phyloP scores from a whole-genome alignment of 257 asterid genomes.

The Coffea canephora region DNA sequence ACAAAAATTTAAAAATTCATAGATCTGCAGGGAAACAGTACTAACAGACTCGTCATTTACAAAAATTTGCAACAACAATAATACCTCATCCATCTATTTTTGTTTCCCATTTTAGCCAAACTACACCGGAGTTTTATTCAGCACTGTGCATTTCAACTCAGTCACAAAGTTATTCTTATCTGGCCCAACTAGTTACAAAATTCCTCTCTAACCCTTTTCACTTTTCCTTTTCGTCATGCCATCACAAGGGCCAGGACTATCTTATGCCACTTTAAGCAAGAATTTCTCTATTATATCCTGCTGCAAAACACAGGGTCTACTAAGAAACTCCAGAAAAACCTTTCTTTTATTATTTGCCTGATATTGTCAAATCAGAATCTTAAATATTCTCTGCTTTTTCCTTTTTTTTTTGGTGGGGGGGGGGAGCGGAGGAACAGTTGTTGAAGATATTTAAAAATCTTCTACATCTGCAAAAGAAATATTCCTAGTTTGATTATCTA shows the following conservation, averaged over 20 bases:
- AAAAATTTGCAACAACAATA: no score
- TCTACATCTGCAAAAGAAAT: no score
- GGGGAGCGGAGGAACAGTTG: no score
- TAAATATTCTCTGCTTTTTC: no score
- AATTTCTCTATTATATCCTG: background rate
- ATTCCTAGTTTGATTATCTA: no score
- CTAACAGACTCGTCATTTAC: no score
- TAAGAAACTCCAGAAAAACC: background rate
- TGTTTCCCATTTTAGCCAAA: no score
- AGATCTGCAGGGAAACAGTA: no score
- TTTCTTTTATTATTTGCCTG: background rate
- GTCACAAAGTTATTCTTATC: background rate
- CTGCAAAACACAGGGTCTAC: background rate
- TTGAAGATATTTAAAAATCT: no score
- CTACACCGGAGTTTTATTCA: background rate
- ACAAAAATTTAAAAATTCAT: no score
- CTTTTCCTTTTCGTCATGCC: background rate
- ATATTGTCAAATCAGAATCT: no score
- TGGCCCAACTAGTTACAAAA: background rate
- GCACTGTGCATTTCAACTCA: background rate
- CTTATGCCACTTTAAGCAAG: background rate
- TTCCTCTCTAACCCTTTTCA: background rate
- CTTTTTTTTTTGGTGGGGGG: no score
- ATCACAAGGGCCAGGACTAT: background rate
- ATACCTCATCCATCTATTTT: background rate